phyloP scores from a whole-genome alignment of 176 grass and related monocot species.

The Thalia dealbata region DNA sequence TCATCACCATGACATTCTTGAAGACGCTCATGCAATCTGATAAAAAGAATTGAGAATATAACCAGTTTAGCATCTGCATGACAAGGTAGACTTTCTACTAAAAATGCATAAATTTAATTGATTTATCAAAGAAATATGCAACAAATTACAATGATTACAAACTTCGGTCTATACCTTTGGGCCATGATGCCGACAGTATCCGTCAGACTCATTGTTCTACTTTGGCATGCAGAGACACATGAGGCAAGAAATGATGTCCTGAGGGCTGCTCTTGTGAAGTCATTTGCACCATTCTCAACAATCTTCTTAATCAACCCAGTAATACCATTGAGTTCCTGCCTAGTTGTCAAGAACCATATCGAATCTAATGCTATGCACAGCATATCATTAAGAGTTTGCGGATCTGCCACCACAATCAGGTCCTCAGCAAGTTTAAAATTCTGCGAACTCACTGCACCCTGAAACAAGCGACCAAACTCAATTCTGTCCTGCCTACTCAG shows the following conservation, averaged over 20 bases:
- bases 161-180: constrained; percentile 56
- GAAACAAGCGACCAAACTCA: constrained; percentile 60
- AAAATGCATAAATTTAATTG: not conserved
- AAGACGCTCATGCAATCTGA: constrained; percentile 73
- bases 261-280: constrained; percentile 84
- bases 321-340: constrained; percentile 49
- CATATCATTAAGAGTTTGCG: constrained; percentile 69
- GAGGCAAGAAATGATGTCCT: constrained; percentile 83
- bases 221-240: constrained; percentile 84
- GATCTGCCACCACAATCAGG: constrained; percentile 50
- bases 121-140: not conserved
- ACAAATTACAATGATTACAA: not conserved
- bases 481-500: constrained; percentile 62
- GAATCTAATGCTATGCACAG: constrained; percentile 73
- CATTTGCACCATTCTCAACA: constrained; percentile 50
- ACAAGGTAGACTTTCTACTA: not conserved
- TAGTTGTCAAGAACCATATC: constrained; percentile 80
- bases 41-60: constrained; percentile 10
- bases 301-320: constrained; percentile 74
- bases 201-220: constrained; percentile 48
- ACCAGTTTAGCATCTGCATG: constrained; percentile 2
- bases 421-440: constrained; percentile 53
- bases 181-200: constrained; percentile 86
- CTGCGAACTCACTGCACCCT: constrained; percentile 52
- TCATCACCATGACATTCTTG: constrained; percentile 93